Evolutionary conservation across 371 early-diverging fungal species (phyloP).

Genomic region (Dichotomocladium elegans): DNA sequence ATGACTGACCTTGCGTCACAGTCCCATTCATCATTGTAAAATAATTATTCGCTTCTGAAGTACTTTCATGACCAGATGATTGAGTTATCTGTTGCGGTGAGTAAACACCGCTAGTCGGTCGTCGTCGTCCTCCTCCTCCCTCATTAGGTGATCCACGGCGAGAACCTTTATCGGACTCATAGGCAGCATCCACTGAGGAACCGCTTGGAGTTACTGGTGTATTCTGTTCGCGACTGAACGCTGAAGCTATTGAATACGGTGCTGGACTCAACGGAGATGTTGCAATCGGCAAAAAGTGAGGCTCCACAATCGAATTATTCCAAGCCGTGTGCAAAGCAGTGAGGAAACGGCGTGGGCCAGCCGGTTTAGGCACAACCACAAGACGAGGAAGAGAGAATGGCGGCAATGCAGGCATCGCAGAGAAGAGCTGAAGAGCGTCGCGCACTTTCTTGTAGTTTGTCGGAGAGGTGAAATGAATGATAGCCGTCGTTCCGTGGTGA

Average conservation of each 20-base stretch:
- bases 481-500: slow-evolving; percentile 41
- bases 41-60: neutral
- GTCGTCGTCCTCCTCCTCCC: slow-evolving; percentile 1
- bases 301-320: slow-evolving; percentile 51
- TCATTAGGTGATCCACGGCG: slow-evolving; percentile 12
- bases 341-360: slow-evolving; percentile 63
- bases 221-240: slow-evolving; percentile 4
- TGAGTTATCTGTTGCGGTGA: neutral
- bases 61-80: neutral
- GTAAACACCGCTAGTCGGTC: slow-evolving; percentile 12
- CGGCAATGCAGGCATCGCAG: slow-evolving; percentile 1
- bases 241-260: slow-evolving; percentile 10
- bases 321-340: slow-evolving; percentile 64
- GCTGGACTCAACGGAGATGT: slow-evolving; percentile 50
- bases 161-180: slow-evolving; percentile 1
- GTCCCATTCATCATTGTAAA: too few relatives aligned
- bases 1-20: too few relatives aligned
- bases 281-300: slow-evolving; percentile 61
- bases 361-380: slow-evolving; percentile 65
- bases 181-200: too few relatives aligned
- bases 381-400: slow-evolving; percentile 47
- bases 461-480: slow-evolving; percentile 60
- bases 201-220: slow-evolving; percentile 12
- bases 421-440: slow-evolving; percentile 43
- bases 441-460: slow-evolving; percentile 57